Percentiles rank a stretch among this genome's conserved stretches.
These are phyloP conservation scores for Carex pumila DNA, from an alignment of 176 grass and related monocot species.

Conservation along the genomic window DNA sequence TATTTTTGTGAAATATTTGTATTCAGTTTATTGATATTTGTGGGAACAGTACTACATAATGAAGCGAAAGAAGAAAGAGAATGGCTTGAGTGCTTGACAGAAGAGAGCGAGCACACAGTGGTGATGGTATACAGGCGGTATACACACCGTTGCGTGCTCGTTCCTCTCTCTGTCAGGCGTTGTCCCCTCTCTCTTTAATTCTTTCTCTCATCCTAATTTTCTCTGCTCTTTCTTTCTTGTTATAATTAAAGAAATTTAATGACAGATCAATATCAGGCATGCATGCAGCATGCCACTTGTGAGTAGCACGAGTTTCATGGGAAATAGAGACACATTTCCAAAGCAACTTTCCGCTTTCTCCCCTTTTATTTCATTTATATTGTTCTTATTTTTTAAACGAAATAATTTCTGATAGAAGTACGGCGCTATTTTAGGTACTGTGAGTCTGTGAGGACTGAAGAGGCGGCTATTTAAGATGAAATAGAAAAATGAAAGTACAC, in stretches of 20 bases:
- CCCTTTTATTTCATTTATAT: not conserved
- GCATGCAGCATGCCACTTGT: not conserved
- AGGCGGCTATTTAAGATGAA: not conserved
- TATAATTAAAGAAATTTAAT: not conserved
- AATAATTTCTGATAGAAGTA: not conserved
- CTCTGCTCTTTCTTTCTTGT: not conserved
- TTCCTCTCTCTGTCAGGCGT: slow-evolving; percentile 19
- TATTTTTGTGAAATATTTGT: too few relatives aligned
- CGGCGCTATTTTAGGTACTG: not conserved
- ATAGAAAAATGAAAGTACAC: slow-evolving; percentile 12
- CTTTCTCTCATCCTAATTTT: not conserved
- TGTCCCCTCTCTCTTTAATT: not conserved
- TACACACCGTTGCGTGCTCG: slow-evolving; percentile 19
- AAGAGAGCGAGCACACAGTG: slow-evolving; percentile 26
- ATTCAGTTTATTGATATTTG: too few relatives aligned
- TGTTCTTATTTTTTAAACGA: not conserved
- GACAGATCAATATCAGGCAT: not conserved
- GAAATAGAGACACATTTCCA: not conserved
- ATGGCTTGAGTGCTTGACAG: slow-evolving; percentile 20
- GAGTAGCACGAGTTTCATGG: not conserved
- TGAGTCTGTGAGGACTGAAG: not conserved
- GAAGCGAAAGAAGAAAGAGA: too few relatives aligned
- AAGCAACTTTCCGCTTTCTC: not conserved
- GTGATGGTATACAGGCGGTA: slow-evolving; percentile 13
- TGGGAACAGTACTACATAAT: too few relatives aligned